phyloP scores from a whole-genome alignment of 306 rosid genomes.

The Pyrus pyrifolia region DNA sequence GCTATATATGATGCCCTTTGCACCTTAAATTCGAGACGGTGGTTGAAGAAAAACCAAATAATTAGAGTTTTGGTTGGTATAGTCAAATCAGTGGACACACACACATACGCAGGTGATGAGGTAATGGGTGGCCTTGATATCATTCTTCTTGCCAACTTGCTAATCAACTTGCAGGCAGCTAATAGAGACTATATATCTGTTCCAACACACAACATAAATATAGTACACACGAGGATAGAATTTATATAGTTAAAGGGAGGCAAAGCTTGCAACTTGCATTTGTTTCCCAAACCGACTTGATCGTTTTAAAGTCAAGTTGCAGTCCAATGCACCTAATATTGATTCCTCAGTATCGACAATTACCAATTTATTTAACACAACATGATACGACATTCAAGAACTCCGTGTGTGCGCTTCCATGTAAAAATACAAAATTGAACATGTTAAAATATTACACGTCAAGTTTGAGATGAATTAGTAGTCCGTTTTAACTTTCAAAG shows the following conservation, averaged over 20 bases:
- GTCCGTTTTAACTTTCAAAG: not conserved
- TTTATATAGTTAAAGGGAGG: not conserved
- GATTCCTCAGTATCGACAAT: constrained; percentile 23
- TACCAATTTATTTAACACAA: not conserved
- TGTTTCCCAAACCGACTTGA: not conserved
- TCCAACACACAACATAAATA: not conserved
- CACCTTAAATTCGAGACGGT: not conserved
- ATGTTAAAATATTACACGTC: not conserved
- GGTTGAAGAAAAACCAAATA: not conserved
- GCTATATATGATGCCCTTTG: not conserved
- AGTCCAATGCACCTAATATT: not conserved
- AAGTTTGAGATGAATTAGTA: not conserved
- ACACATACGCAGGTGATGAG: not conserved
- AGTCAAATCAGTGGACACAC: constrained; percentile 8
- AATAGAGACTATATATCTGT: not conserved
- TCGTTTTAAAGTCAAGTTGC: not conserved
- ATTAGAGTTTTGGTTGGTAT: not conserved
- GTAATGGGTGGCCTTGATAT: not conserved
- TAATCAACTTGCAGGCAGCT: not conserved
- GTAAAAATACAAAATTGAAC: not conserved
- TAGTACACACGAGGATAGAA: not conserved
- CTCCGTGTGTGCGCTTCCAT: constrained; percentile 2
- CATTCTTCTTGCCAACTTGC: constrained; percentile 8
- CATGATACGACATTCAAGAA: constrained; percentile 5
- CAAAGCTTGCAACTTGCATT: not conserved